Evolutionary conservation across 768 basidiomycete genomes (phyloP), one percentile per base, ranked within the genome.

Genomic region (Trametes cingulata): DNA sequence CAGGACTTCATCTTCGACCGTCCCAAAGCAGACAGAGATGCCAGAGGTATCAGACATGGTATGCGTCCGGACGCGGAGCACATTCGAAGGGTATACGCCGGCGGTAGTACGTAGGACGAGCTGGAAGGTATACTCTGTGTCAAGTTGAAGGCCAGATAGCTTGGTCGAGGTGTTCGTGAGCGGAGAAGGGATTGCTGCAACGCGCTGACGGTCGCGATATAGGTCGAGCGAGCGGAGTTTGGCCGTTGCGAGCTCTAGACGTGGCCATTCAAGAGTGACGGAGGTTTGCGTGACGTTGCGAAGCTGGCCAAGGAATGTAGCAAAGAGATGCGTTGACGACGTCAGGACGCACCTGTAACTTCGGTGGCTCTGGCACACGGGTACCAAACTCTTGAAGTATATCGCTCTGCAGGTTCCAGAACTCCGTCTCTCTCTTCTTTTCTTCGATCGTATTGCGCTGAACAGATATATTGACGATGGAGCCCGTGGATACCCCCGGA

Each of bases 251-350:
- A 98, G 83, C 55, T 91, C 77, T 19, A 98, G 76, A 36, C 84
- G 72, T 3, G 93, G 90, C 97, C 97, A 99, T 78, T 99, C 95
- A 20, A 99, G 82, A 2, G 95, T 95, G 2, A 95, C 93, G 9
- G 91, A 95, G 1, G 97, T 99, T 79, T 99, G 97, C 0, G 97
- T 98, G 49, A 93, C 86, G 68, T 97, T 95, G 43, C 95, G 86
- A 19, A 98, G 82, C 86, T 94, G 66, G 6, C n/a, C n/a, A 29
- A 33, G 14, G 35, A 36, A 25, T n/a, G 29, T 14, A 27, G 40
- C 49, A 36, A 36, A 20, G 37, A 24, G 14, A 63, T 14, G 42
- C 41, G 24, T 41, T n/a, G 20, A 22, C 29, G 29, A 33, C 29
- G 29, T 33, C 15, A 37, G 22, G 14, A 74, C 78, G 61, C 67